Percentiles rank a stretch among this genome's conserved stretches.
Conservation (phyloP, 441 rosid species). For the Codiaeum variegatum region DNA sequence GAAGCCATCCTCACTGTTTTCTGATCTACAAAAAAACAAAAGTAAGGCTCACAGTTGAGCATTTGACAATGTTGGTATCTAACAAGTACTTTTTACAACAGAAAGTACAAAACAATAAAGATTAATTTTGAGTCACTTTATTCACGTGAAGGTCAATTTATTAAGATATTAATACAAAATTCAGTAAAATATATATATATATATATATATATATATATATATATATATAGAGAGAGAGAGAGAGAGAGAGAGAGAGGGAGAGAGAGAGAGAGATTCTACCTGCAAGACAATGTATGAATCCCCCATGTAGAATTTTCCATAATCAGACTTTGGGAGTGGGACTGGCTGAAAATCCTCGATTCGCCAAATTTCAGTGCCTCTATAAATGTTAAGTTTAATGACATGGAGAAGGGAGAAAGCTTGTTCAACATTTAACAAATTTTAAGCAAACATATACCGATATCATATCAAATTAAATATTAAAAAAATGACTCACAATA, state of each 20-base stretch:
- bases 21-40: background rate
- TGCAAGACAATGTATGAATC: constrained; percentile 85
- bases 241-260: too few relatives aligned
- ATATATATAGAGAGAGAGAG: too few relatives aligned
- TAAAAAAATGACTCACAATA: constrained; percentile 8
- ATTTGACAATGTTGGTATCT: too few relatives aligned
- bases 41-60: background rate
- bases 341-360: constrained; percentile 79
- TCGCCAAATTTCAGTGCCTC: constrained; percentile 91
- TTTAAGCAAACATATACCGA: background rate
- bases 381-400: constrained; percentile 55
- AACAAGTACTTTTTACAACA: background rate
- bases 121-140: background rate
- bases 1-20: background rate
- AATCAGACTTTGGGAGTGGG: constrained; percentile 54
- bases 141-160: background rate
- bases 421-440: constrained; percentile 12
- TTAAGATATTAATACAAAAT: background rate
- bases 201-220: constrained; percentile 16
- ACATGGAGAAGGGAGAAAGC: constrained; percentile 20
- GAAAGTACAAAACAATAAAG: background rate
- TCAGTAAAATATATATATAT: too few relatives aligned
- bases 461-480: background rate
- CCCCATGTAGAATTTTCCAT: constrained; percentile 84
- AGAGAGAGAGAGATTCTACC: constrained; percentile 35